phyloP scores from a whole-genome alignment of 257 asterid species.

The Echium plantagineum region DNA sequence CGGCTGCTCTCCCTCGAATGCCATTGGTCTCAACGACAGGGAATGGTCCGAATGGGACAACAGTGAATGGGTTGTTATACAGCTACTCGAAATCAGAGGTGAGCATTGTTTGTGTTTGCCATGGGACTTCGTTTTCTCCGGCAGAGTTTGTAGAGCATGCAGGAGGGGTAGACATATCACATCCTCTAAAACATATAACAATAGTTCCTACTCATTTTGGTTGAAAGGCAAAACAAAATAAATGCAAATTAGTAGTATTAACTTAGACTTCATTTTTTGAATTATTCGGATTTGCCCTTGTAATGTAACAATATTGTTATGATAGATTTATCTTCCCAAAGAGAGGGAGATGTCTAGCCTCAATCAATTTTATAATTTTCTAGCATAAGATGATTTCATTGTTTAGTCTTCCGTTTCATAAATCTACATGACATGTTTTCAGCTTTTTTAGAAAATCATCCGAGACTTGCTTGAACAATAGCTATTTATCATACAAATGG shows the following conservation, averaged over 20 bases:
- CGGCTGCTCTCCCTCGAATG: conserved; percentile 17
- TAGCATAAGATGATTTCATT: too few species aligned
- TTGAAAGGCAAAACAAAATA: neutral
- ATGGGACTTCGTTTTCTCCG: conserved; percentile 46
- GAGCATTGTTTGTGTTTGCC: conserved; percentile 57
- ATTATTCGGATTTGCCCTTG: neutral
- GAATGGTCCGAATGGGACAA: conserved; percentile 56
- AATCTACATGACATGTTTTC: too few species aligned
- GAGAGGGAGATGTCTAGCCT: neutral
- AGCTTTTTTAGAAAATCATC: too few species aligned
- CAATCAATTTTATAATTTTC: too few species aligned
- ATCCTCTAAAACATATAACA: conserved; percentile 57
- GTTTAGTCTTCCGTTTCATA: too few species aligned
- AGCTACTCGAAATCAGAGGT: conserved; percentile 38
- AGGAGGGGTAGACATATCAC: conserved; percentile 35
- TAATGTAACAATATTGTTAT: neutral
- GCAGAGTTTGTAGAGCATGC: conserved; percentile 74
- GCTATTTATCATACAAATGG: too few species aligned
- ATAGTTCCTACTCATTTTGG: conserved; percentile 24
- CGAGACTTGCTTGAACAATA: too few species aligned
- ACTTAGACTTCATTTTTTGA: neutral
- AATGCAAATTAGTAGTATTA: neutral
- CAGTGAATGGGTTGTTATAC: conserved; percentile 45
- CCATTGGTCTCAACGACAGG: conserved; percentile 63
- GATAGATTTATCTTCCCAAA: neutral